These are phyloP conservation scores for Posidonia oceanica DNA, from an alignment of 116 monocot genomes.

Conservation along the genomic window DNA sequence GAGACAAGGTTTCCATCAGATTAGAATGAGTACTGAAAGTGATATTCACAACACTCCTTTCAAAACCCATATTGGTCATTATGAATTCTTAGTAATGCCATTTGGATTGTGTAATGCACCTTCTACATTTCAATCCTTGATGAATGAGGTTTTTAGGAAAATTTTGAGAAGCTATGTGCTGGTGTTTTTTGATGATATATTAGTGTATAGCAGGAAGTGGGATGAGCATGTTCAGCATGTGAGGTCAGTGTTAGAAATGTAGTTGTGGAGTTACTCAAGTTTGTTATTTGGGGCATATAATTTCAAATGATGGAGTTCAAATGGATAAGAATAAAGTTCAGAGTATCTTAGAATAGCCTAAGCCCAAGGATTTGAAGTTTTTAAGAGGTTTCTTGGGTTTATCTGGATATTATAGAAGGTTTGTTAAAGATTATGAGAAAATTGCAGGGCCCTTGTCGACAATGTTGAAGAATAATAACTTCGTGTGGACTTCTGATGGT, in stretches of 20 bases:
- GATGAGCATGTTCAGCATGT: background rate
- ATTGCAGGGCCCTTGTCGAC: background rate
- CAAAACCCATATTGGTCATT: background rate
- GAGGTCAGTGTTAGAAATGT: background rate
- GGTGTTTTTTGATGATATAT: background rate
- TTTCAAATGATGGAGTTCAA: background rate
- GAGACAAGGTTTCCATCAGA: background rate
- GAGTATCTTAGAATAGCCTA: background rate
- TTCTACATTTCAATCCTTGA: background rate
- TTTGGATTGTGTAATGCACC: constrained; percentile 2
- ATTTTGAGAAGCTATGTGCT: background rate
- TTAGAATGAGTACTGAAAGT: background rate
- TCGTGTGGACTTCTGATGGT: background rate
- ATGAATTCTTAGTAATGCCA: background rate
- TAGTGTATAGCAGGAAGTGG: background rate
- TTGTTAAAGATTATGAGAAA: background rate
- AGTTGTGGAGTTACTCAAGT: background rate
- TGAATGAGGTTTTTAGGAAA: background rate
- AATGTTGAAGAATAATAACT: background rate
- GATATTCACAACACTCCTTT: background rate
- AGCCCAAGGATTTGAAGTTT: background rate
- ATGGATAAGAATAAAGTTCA: background rate
- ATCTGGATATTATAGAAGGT: background rate
- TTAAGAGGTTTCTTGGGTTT: background rate
- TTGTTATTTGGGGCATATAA: background rate